Percentiles rank a stretch among this genome's conserved stretches.
Evolutionary conservation across 2,329 filamentous ascomycete genomes (phyloP).

Genomic region (Celoporthe dispersa): DNA sequence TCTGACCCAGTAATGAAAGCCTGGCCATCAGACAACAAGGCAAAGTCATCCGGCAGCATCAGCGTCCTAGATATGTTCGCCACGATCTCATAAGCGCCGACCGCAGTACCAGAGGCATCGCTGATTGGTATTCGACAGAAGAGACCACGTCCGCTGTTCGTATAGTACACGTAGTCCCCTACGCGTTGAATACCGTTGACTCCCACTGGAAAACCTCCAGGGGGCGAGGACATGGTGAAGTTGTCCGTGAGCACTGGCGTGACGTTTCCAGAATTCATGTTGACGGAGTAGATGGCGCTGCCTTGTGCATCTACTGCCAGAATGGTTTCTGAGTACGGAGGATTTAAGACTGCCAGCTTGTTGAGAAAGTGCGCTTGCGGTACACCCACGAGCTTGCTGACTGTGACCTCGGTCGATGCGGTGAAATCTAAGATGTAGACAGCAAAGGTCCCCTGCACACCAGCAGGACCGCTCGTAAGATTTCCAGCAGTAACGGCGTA

Average conservation of each 20-base stretch:
- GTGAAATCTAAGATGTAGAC: background rate
- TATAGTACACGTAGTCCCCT: background rate
- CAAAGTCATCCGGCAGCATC: background rate
- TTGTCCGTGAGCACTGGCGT: background rate
- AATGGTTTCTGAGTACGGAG: background rate
- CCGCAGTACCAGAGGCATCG: background rate
- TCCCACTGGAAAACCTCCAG: background rate
- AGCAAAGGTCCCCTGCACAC: background rate
- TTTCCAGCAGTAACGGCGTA: background rate
- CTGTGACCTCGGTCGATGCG: background rate
- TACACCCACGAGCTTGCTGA: background rate
- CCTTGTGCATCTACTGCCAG: background rate
- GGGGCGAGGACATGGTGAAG: background rate
- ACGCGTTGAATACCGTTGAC: background rate
- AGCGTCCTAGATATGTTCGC: background rate
- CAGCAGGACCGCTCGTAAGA: background rate
- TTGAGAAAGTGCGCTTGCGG: background rate
- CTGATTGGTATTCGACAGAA: background rate
- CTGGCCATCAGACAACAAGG: background rate
- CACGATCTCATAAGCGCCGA: background rate
- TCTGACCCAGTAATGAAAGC: background rate
- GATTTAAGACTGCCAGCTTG: background rate
- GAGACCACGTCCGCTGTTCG: background rate
- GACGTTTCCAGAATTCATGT: background rate
- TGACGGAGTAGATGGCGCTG: background rate